Evolutionary conservation across 1,284 basidiomycete genomes (phyloP).

Genomic region (Ceratobasidium sp.): DNA sequence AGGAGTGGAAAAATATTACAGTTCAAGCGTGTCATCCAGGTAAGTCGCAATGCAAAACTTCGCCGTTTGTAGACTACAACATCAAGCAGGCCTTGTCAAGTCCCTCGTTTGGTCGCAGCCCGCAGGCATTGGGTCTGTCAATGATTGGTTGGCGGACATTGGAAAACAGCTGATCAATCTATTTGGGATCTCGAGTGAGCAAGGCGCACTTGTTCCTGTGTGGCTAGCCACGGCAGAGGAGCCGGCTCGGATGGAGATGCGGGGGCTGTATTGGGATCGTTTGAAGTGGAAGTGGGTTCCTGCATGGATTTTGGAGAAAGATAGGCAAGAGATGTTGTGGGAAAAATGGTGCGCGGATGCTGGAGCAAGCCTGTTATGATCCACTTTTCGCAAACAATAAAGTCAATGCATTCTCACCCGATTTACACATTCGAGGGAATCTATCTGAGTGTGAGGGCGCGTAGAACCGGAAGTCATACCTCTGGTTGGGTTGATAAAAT

Average conservation of each 20-base stretch:
- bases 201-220: slow-evolving; percentile 23
- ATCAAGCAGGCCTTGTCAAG: not conserved
- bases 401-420: no score
- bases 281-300: slow-evolving; percentile 27
- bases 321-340: slow-evolving; percentile 29
- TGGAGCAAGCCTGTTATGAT: no score
- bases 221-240: slow-evolving; percentile 33
- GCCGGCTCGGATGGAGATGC: not conserved
- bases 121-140: not conserved
- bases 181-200: slow-evolving; percentile 10
- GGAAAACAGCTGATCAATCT: not conserved
- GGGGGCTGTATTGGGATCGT: slow-evolving; percentile 40
- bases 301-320: slow-evolving; percentile 24
- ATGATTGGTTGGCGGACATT: not conserved
- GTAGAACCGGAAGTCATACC: no score
- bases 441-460: no score
- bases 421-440: no score
- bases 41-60: not conserved
- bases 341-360: slow-evolving; percentile 34
- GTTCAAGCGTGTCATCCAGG: slow-evolving; percentile 42
- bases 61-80: not conserved
- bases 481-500: no score
- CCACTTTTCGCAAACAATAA: no score
- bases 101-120: slow-evolving; percentile 4
- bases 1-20: slow-evolving; percentile 30